Percentiles rank a stretch among this genome's conserved stretches.
These are phyloP conservation scores for Aspergillus olivimuriae DNA, from an alignment of 495 filamentous ascomycete species.

Conservation along the genomic window DNA sequence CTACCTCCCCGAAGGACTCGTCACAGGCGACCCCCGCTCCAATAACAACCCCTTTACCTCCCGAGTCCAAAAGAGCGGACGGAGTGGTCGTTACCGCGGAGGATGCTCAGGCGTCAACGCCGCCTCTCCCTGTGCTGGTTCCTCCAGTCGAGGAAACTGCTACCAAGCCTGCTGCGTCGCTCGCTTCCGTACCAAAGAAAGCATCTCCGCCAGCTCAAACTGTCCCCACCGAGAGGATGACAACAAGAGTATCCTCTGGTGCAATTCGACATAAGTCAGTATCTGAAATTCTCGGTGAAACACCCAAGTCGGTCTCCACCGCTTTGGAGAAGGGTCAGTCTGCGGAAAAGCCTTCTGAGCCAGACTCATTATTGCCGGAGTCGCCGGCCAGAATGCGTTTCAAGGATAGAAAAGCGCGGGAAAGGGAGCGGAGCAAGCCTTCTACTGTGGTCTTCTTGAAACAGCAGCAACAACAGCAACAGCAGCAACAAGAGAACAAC, in stretches of 20 bases:
- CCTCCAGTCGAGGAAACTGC: constrained; percentile 9
- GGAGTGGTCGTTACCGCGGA: constrained; percentile 1
- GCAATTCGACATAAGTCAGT: constrained; percentile 67
- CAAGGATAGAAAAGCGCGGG: constrained; percentile 49
- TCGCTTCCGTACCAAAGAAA: constrained; percentile 15
- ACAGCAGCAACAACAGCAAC: constrained; percentile 22
- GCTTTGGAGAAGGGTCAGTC: constrained; percentile 23
- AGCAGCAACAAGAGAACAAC: constrained; percentile 30
- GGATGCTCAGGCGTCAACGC: constrained; percentile 13
- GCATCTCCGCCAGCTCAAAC: constrained; percentile 17
- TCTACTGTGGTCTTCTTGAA: constrained; percentile 80
- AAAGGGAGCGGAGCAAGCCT: constrained; percentile 57
- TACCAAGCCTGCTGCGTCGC: constrained; percentile 5
- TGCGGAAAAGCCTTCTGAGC: constrained; percentile 19
- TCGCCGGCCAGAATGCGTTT: constrained; percentile 46
- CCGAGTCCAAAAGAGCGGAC: constrained; percentile 12
- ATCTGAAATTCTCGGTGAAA: constrained; percentile 64
- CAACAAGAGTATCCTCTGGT: constrained; percentile 57
- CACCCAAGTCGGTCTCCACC: constrained; percentile 37
- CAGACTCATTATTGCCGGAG: constrained; percentile 26
- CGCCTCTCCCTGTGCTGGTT: constrained; percentile 4
- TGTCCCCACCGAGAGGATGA: constrained; percentile 49
- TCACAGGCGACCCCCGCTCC: constrained; percentile 17
- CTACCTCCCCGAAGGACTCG: constrained; percentile 14
- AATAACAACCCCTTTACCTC: not conserved